Evolutionary conservation across 805 yeast species (phyloP).

Genomic region (Scheffersomyces amazonensis): DNA sequence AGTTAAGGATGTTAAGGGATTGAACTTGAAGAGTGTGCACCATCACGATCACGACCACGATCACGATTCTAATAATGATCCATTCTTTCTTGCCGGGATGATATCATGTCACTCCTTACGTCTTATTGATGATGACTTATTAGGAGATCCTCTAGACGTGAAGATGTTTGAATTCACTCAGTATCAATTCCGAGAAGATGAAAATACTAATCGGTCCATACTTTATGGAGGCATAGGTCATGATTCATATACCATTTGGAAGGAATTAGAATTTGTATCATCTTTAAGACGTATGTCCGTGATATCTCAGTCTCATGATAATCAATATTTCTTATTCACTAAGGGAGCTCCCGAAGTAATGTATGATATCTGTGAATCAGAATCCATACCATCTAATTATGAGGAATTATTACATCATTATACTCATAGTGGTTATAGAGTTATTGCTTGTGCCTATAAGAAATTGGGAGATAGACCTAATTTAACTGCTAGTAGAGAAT

Average conservation of each 20-base stretch:
- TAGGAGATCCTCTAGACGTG: constrained; percentile 92
- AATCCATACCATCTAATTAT: constrained; percentile 70
- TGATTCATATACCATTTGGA: constrained; percentile 31
- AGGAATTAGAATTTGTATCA: constrained; percentile 80
- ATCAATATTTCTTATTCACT: constrained; percentile 43
- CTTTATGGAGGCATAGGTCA: constrained; percentile 9
- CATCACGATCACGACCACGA: constrained; percentile 3
- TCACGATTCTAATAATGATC: constrained; percentile 28
- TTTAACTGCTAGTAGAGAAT: constrained; percentile 48
- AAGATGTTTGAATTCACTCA: constrained; percentile 91
- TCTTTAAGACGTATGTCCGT: constrained; percentile 90
- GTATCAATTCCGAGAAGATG: constrained; percentile 73
- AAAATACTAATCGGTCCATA: constrained; percentile 11
- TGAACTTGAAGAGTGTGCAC: constrained; percentile 2
- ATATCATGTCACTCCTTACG: constrained; percentile 87
- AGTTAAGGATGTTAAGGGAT: constrained; percentile 9
- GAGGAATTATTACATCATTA: constrained; percentile 74
- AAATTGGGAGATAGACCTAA: constrained; percentile 14
- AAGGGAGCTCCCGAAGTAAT: constrained; percentile 99
- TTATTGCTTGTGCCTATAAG: constrained; percentile 88
- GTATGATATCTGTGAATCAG: constrained; percentile 68
- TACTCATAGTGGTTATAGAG: constrained; percentile 93
- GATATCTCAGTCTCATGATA: constrained; percentile 42
- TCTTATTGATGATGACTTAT: constrained; percentile 68
- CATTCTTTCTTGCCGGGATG: constrained; percentile 43